Base-by-base conservation (phyloP, 768 basidiomycete species). In the Asterophora parasitica region DNA sequence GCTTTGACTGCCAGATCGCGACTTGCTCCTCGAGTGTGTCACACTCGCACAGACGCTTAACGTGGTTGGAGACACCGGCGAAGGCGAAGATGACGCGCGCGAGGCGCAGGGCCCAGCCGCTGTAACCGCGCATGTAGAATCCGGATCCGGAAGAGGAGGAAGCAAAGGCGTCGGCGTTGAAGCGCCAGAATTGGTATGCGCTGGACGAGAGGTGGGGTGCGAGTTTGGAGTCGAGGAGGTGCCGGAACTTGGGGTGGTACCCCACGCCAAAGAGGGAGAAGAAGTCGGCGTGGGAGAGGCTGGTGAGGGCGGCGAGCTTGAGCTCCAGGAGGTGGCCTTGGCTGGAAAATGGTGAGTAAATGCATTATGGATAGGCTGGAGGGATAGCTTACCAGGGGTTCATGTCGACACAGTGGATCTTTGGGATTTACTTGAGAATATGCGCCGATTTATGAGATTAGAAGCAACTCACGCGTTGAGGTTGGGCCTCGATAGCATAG, bases 271-370 rank as follows among this genome's bases (percentile, higher is more conserved):
- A 90, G 52, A 89, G 59, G 16, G 74, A 63, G 50, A 74, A 90
- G 60, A 83, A 83, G 48, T 85, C 81, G 1, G 75, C 68, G 59
- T 82, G 82, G 0, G 68, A 64, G 6, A 89, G 69, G 27, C 60
- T 64, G 49, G 77, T 71, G 46, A 84, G 71, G 0, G 80, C 76
- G 2, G 87, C 87, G 2, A 89, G 76, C 64, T 89, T 90, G 28
- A 90, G 74, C 64, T 90, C 88, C 23, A 89, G 69, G 8, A 90
- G 74, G 61, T 89, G 87, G 2, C 83, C 82, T 73, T 88, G 85
- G 56, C 82, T 78, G 16, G 31, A 58, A 34, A 23, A 23, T 6
- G 34, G 37, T 15, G 19, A n/a, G 11, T 35, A 27, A 36, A 27
- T 50, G 19, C 45, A 16, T 28, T 15, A 13, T 26, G 13, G 12